Evolutionary conservation across 2,329 filamentous ascomycete species (phyloP).

Genomic region (Fusarium palustre): DNA sequence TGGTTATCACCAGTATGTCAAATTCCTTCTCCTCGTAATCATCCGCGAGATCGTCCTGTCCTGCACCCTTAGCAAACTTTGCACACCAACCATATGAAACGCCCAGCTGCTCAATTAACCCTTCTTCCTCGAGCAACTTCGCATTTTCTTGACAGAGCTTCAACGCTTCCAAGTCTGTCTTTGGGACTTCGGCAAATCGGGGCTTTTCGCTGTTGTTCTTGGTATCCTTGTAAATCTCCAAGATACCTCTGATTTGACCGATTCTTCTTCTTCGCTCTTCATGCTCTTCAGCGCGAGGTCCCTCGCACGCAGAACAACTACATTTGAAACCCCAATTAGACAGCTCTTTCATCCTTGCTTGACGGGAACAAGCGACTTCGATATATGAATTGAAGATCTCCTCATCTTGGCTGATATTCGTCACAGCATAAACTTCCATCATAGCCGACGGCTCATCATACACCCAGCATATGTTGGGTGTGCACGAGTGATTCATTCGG

Average conservation of each 20-base stretch:
- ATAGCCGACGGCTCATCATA: constrained; percentile 12
- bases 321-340: constrained; percentile 18
- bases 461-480: constrained; percentile 19
- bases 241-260: constrained; percentile 8
- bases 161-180: constrained; percentile 11
- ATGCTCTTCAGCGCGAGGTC: not conserved
- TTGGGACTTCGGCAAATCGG: constrained; percentile 8
- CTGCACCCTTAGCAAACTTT: constrained; percentile 4
- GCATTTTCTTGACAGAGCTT: not conserved
- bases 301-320: not conserved
- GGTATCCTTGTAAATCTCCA: constrained; percentile 10
- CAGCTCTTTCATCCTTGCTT: not conserved
- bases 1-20: constrained; percentile 14
- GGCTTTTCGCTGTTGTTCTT: not conserved
- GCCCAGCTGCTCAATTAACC: constrained; percentile 10
- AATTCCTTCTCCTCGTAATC: constrained; percentile 20
- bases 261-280: constrained; percentile 23
- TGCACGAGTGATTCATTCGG: constrained; percentile 28
- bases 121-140: not conserved
- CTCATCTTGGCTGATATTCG: not conserved
- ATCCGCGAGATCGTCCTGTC: not conserved
- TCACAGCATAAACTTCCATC: constrained; percentile 22
- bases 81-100: constrained; percentile 20
- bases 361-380: not conserved
- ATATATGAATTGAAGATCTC: constrained; percentile 28